A percentile compares a stretch with the other conserved stretches of the same genome.
Evolutionary conservation across 2,329 filamentous ascomycete genomes (phyloP).

Genomic region (Botrytis galanthina): DNA sequence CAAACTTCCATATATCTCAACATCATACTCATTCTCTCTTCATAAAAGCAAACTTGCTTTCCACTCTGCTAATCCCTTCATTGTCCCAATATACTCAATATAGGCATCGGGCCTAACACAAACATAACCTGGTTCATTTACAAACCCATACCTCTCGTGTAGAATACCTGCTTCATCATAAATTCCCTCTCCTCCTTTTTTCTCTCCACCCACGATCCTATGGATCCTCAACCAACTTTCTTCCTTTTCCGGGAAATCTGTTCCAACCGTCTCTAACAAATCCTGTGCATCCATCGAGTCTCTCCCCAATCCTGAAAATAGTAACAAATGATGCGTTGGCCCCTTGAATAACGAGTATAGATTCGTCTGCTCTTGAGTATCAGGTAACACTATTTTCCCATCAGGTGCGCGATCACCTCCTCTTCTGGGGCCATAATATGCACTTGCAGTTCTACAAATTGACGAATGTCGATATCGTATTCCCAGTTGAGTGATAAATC

Average conservation of each 20-base stretch:
- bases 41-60: slow-evolving; percentile 17
- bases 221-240: slow-evolving; percentile 15
- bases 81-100: slow-evolving; percentile 30
- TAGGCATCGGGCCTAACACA: slow-evolving; percentile 31
- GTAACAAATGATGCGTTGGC: slow-evolving; percentile 36
- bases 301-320: slow-evolving; percentile 37
- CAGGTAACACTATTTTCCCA: slow-evolving; percentile 32
- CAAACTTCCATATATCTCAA: not conserved
- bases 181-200: slow-evolving; percentile 4
- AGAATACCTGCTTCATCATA: slow-evolving; percentile 32
- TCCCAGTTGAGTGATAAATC: slow-evolving; percentile 44
- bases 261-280: slow-evolving; percentile 22
- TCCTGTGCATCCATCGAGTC: slow-evolving; percentile 23
- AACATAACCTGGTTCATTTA: slow-evolving; percentile 25
- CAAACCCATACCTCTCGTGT: slow-evolving; percentile 29
- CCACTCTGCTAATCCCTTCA: slow-evolving; percentile 26
- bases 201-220: slow-evolving; percentile 8
- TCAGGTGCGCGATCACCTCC: slow-evolving; percentile 50
- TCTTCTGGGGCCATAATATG: slow-evolving; percentile 40
- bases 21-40: not conserved
- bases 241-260: slow-evolving; percentile 16
- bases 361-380: slow-evolving; percentile 22
- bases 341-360: slow-evolving; percentile 36
- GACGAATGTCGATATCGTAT: slow-evolving; percentile 45
- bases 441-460: slow-evolving; percentile 39